Evolutionary conservation across 306 rosid species (phyloP).

Genomic region (Prunus kanzakura): DNA sequence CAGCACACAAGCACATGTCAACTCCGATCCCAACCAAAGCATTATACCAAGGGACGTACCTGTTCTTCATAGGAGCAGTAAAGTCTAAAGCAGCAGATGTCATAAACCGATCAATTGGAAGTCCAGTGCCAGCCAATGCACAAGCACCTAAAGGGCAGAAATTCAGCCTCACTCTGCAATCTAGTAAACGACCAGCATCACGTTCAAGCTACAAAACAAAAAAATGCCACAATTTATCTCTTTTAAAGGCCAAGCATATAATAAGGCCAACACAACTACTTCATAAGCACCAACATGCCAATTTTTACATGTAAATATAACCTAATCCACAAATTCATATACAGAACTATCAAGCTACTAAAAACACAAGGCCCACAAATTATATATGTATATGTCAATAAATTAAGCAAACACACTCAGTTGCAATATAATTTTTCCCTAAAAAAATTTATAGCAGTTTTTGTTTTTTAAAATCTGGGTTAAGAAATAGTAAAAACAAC

Average conservation of each 20-base stretch:
- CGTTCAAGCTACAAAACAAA: slow-evolving; percentile 78
- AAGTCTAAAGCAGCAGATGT: slow-evolving; percentile 80
- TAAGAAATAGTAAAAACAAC: background rate
- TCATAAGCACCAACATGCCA: background rate
- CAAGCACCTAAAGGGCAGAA: slow-evolving; percentile 91
- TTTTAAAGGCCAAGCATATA: background rate
- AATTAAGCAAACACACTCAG: background rate
- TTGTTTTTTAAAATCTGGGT: background rate
- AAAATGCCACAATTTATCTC: slow-evolving; percentile 17
- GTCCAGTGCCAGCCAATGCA: slow-evolving; percentile 99
- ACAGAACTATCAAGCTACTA: background rate
- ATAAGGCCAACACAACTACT: background rate
- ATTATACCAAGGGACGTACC: slow-evolving; percentile 43
- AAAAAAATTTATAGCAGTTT: background rate
- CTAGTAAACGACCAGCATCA: slow-evolving; percentile 78
- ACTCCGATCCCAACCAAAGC: background rate
- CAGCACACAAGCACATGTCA: background rate
- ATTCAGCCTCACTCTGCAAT: slow-evolving; percentile 87
- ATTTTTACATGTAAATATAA: background rate
- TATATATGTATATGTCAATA: background rate
- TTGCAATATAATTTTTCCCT: background rate
- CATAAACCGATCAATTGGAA: slow-evolving; percentile 97
- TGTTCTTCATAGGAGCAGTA: slow-evolving; percentile 88
- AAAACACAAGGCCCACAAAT: background rate
- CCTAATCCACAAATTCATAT: background rate